phyloP scores from a whole-genome alignment of 495 filamentous ascomycete genomes.

The Penicillium maclennaniae region DNA sequence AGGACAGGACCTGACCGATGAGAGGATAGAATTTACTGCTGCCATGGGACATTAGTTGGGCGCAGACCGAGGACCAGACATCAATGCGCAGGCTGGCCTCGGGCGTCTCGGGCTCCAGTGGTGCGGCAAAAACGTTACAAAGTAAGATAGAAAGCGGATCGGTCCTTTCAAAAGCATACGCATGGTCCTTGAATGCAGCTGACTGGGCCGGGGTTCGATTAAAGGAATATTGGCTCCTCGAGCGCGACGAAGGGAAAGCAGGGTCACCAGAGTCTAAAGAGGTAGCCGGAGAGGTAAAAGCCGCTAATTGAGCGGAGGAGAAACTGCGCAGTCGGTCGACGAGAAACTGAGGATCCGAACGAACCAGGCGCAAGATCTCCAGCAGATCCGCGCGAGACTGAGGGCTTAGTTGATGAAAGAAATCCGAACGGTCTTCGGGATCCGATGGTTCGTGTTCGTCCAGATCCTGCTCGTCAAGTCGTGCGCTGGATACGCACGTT shows the following conservation, averaged over 20 bases:
- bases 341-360: constrained; percentile 82
- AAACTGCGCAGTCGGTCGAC: constrained; percentile 72
- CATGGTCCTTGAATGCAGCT: constrained; percentile 40
- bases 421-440: constrained; percentile 51
- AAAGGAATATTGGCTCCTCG: constrained; percentile 50
- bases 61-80: constrained; percentile 83
- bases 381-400: constrained; percentile 71
- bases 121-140: constrained; percentile 75
- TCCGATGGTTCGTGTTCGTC: constrained; percentile 34
- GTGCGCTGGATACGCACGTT: constrained; percentile 67
- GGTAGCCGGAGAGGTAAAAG: constrained; percentile 70
- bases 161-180: constrained; percentile 73
- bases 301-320: constrained; percentile 66
- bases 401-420: constrained; percentile 75
- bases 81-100: constrained; percentile 78
- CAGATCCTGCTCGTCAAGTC: constrained; percentile 40
- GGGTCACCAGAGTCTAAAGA: constrained; percentile 75
- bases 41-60: constrained; percentile 56
- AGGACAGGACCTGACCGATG: constrained; percentile 58
- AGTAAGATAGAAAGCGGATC: constrained; percentile 83
- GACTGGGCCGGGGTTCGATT: constrained; percentile 59
- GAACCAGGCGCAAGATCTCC: constrained; percentile 73
- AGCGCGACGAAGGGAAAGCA: constrained; percentile 67
- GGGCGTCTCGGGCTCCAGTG: constrained; percentile 65
- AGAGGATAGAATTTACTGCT: constrained; percentile 42